Evolutionary conservation across 148 eudicot genomes (phyloP).

Genomic region (Rhododendron ovatum): DNA sequence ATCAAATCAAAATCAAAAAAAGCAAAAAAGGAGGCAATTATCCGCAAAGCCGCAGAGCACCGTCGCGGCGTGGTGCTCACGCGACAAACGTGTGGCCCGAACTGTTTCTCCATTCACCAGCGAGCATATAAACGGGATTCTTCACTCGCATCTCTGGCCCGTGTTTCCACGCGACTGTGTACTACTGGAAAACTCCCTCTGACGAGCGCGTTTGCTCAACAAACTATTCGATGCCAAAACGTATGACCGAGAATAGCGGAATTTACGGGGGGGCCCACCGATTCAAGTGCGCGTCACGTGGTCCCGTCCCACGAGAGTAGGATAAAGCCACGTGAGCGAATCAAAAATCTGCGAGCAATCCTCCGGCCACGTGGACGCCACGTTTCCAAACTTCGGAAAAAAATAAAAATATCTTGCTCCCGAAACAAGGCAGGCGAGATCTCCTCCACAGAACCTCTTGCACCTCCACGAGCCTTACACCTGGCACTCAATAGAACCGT

Average conservation of each 20-base stretch:
- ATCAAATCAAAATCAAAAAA: neutral
- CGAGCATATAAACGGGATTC: neutral
- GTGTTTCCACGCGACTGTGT: neutral
- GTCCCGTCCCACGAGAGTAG: neutral
- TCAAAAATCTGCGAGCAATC: neutral
- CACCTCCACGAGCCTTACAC: slow-evolving; percentile 6
- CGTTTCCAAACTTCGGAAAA: neutral
- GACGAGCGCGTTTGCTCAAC: neutral
- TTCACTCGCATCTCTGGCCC: neutral
- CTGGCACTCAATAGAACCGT: neutral
- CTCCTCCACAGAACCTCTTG: slow-evolving; percentile 10
- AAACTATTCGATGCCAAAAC: neutral
- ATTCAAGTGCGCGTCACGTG: slow-evolving; percentile 4
- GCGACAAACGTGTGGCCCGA: neutral
- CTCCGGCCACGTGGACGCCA: slow-evolving; percentile 13
- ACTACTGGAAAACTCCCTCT: neutral
- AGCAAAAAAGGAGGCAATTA: neutral
- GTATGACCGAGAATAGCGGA: neutral
- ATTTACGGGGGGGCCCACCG: neutral
- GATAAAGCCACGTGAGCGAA: slow-evolving; percentile 13
- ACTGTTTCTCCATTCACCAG: neutral
- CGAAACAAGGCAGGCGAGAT: neutral
- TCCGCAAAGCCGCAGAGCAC: too few species aligned
- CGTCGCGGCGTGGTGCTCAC: neutral
- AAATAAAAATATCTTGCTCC: slow-evolving; percentile 14